Conservation (phyloP, 1,284 basidiomycete genomes). For the Inonotus obliquus region DNA sequence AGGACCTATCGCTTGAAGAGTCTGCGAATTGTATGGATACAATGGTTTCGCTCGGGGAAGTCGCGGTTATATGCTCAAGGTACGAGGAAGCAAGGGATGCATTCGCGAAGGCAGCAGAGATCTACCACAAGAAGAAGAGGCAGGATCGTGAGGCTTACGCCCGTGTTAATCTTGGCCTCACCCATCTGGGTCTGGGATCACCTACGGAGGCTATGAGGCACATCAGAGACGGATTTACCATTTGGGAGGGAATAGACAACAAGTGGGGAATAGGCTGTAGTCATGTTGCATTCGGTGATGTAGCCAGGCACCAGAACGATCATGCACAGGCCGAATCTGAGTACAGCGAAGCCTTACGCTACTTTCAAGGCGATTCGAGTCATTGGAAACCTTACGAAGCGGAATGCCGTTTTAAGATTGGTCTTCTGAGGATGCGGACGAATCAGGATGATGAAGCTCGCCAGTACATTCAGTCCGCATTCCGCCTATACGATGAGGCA, state of each 20-base stretch:
- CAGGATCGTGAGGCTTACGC: conserved; percentile 7
- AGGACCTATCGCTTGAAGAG: background rate
- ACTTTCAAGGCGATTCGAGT: background rate
- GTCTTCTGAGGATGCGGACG: background rate
- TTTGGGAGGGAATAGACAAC: background rate
- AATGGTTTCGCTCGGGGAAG: background rate
- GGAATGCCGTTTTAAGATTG: conserved; percentile 2
- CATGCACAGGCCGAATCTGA: background rate
- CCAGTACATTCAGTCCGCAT: background rate
- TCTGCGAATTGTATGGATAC: background rate
- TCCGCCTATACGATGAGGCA: background rate
- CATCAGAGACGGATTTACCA: background rate
- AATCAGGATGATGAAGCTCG: background rate
- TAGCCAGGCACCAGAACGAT: background rate
- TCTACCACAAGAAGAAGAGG: background rate
- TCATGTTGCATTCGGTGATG: background rate
- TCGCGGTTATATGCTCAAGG: background rate
- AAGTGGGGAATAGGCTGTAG: conserved; percentile 5
- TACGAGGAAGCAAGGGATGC: background rate
- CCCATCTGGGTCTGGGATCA: background rate
- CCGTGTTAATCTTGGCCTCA: background rate
- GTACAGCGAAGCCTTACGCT: background rate
- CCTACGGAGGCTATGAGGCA: background rate
- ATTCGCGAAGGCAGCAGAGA: background rate
- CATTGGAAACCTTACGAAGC: conserved; percentile 3